Evolutionary conservation across 2,329 filamentous ascomycete genomes (phyloP).

Genomic region (Elsinoe necatrix): DNA sequence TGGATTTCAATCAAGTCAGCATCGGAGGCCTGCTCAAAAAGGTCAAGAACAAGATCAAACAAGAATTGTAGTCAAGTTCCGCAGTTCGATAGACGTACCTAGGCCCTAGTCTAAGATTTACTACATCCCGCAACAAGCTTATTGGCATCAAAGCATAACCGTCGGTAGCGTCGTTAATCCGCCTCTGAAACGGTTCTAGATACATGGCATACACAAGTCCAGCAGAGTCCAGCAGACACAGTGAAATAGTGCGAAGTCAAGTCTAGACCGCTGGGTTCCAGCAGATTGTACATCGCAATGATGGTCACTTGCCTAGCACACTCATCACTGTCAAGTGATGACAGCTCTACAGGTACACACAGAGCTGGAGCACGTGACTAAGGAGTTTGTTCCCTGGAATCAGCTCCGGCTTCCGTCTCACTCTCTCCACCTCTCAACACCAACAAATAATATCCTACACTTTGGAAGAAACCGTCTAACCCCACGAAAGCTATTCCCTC

Average conservation of each 20-base stretch:
- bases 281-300: no score
- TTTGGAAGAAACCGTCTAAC: no score
- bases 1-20: slow-evolving; percentile 15
- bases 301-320: no score
- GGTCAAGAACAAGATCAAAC: slow-evolving; percentile 18
- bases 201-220: neutral
- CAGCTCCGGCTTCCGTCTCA: no score
- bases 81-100: neutral
- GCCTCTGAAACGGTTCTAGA: neutral
- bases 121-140: neutral
- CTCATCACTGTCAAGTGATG: no score
- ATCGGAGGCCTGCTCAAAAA: slow-evolving; percentile 15
- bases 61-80: slow-evolving; percentile 15
- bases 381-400: no score
- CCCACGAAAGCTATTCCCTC: neutral
- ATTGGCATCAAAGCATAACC: slow-evolving; percentile 11
- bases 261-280: neutral
- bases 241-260: neutral
- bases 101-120: neutral
- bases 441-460: no score
- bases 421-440: no score
- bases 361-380: neutral
- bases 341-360: no score
- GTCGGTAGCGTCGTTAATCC: slow-evolving; percentile 3
- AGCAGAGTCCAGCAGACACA: neutral